phyloP scores from a whole-genome alignment of 192 early-diverging fungal species.

The Lunasporangiospora selenospora region DNA sequence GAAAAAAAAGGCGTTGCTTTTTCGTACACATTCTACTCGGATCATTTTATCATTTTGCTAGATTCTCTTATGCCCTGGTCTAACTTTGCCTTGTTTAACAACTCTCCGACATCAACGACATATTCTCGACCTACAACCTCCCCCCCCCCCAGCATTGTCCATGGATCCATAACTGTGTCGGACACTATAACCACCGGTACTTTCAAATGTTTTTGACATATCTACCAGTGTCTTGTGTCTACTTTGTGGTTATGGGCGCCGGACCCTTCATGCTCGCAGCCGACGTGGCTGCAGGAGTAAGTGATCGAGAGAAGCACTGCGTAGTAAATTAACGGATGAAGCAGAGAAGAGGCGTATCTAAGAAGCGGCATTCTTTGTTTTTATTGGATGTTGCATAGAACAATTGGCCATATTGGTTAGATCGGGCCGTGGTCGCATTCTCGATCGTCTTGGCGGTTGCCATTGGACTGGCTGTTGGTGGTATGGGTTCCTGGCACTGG shows the following conservation, averaged over 20 bases:
- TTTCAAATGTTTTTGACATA: slow-evolving; percentile 78
- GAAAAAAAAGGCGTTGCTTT: neutral
- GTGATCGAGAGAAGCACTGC: neutral
- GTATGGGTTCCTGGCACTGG: slow-evolving; percentile 65
- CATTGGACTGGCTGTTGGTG: slow-evolving; percentile 60
- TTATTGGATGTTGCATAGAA: neutral
- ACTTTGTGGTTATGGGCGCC: slow-evolving; percentile 54
- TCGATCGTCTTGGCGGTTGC: slow-evolving; percentile 57
- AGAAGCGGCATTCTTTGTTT: neutral
- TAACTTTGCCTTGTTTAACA: too few species aligned
- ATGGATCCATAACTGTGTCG: slow-evolving; percentile 86
- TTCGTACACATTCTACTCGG: too few species aligned
- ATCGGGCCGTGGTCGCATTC: slow-evolving; percentile 57
- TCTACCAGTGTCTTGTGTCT: slow-evolving; percentile 53
- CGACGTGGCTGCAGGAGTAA: slow-evolving; percentile 50
- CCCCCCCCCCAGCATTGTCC: slow-evolving; percentile 73
- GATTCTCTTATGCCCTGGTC: too few species aligned
- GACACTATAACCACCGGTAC: slow-evolving; percentile 76
- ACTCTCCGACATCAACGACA: too few species aligned
- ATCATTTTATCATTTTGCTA: too few species aligned
- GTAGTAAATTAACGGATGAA: neutral
- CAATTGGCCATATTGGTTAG: slow-evolving; percentile 63
- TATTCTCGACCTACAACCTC: too few species aligned
- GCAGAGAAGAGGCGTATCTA: neutral
- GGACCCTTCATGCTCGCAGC: slow-evolving; percentile 55